These are phyloP conservation scores for Penicillium alfredii DNA, from an alignment of 495 filamentous ascomycete genomes.

Conservation along the genomic window DNA sequence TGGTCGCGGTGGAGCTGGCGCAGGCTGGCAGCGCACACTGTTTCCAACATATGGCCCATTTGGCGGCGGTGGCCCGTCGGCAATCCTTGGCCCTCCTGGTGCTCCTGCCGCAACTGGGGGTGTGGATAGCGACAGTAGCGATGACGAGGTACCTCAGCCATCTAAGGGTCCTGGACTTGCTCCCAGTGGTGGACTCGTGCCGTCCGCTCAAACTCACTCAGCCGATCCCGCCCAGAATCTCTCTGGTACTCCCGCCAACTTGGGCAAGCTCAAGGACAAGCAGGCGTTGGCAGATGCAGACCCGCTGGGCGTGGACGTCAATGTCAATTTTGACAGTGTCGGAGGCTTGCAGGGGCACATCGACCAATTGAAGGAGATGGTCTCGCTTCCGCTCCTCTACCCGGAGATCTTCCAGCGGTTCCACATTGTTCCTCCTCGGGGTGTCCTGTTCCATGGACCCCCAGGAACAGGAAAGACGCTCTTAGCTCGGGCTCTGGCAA, in stretches of 20 bases:
- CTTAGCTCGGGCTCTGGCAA: slow-evolving; percentile 83
- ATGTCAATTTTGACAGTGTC: slow-evolving; percentile 86
- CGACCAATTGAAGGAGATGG: slow-evolving; percentile 96
- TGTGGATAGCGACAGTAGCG: slow-evolving; percentile 91
- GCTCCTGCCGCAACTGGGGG: slow-evolving; percentile 65
- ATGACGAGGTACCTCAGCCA: slow-evolving; percentile 69
- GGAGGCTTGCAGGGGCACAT: slow-evolving; percentile 89
- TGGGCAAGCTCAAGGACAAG: slow-evolving; percentile 84
- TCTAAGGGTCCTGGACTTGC: slow-evolving; percentile 54
- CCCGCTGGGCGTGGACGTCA: slow-evolving; percentile 84
- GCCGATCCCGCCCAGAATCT: slow-evolving; percentile 56
- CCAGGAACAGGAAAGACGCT: slow-evolving; percentile 97
- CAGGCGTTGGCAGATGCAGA: slow-evolving; percentile 83
- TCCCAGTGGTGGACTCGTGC: slow-evolving; percentile 45
- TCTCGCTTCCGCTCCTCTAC: slow-evolving; percentile 85
- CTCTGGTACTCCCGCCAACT: slow-evolving; percentile 69
- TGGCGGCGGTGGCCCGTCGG: slow-evolving; percentile 68
- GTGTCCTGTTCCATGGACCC: slow-evolving; percentile 93
- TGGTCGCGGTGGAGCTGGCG: slow-evolving; percentile 47
- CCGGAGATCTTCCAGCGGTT: slow-evolving; percentile 91
- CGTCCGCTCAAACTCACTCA: slow-evolving; percentile 57
- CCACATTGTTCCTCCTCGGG: slow-evolving; percentile 85
- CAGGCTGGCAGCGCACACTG: slow-evolving; percentile 66
- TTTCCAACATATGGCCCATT: slow-evolving; percentile 89
- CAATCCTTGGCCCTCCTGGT: slow-evolving; percentile 73